Percentiles rank a stretch among this genome's conserved stretches.
These are phyloP conservation scores for Sporothrix pseudoabietina DNA, from an alignment of 2,329 filamentous ascomycete species.

Conservation along the genomic window DNA sequence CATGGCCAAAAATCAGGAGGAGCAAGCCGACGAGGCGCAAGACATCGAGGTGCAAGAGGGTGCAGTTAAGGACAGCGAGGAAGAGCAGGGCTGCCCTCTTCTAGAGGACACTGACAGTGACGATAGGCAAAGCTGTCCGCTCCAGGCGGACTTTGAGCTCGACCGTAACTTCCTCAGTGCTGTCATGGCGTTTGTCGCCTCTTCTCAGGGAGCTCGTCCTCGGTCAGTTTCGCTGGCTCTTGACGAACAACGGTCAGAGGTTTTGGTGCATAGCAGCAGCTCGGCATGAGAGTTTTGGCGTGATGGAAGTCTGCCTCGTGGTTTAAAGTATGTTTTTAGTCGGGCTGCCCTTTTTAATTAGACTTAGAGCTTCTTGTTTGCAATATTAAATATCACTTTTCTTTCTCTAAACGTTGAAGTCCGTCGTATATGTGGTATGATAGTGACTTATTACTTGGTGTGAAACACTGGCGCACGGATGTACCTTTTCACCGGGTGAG, in stretches of 20 bases:
- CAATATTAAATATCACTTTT: background rate
- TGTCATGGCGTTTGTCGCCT: slow-evolving; percentile 12
- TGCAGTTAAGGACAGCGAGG: background rate
- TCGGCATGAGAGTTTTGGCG: background rate
- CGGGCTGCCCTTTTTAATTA: background rate
- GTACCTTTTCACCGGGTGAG: background rate
- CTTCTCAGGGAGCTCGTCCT: background rate
- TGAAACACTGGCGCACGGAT: background rate
- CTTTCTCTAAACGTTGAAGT: background rate
- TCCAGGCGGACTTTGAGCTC: background rate
- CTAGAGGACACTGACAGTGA: background rate
- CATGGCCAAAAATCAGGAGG: background rate
- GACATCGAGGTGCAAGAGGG: no score
- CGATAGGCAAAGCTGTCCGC: background rate
- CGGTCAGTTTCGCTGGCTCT: background rate
- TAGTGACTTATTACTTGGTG: background rate
- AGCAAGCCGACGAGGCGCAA: background rate
- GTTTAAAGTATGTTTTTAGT: slow-evolving; percentile 6
- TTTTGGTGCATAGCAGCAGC: background rate
- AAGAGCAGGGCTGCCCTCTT: background rate
- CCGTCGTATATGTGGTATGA: background rate
- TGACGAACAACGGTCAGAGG: background rate
- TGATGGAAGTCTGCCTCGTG: background rate
- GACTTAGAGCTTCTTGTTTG: background rate
- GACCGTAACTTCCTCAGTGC: slow-evolving; percentile 16